These are phyloP conservation scores for Cladosporium sp. DNA, from an alignment of 2,329 filamentous ascomycete genomes.

Conservation along the genomic window DNA sequence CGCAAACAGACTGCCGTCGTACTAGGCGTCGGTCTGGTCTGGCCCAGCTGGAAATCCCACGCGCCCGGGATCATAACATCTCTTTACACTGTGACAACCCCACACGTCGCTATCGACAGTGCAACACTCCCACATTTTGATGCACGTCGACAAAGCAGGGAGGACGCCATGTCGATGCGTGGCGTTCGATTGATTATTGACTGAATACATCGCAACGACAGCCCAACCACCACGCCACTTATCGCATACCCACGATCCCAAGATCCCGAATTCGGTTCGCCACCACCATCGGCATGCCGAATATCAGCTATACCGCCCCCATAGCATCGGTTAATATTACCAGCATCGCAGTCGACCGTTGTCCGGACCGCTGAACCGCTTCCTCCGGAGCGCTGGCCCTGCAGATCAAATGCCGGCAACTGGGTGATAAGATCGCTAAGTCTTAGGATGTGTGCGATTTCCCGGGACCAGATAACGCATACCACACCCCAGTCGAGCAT, in stretches of 20 bases:
- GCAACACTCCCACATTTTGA: neutral
- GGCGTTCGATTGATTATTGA: neutral
- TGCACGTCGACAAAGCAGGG: slow-evolving; percentile 7
- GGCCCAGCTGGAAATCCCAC: slow-evolving; percentile 6
- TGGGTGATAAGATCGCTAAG: neutral
- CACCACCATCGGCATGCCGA: neutral
- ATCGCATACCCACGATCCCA: neutral
- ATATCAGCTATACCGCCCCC: neutral
- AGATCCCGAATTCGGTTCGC: neutral
- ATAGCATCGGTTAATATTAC: neutral
- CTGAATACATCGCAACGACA: neutral
- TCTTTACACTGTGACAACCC: neutral
- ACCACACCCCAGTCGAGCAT: neutral
- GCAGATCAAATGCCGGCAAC: neutral
- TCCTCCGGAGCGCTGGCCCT: neutral
- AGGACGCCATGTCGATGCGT: neutral
- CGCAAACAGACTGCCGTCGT: neutral
- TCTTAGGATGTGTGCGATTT: neutral
- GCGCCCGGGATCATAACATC: slow-evolving; percentile 1
- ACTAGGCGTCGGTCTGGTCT: neutral
- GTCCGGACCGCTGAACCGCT: neutral
- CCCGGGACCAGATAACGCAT: neutral
- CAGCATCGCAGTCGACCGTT: neutral
- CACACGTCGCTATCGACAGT: neutral
- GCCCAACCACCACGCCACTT: neutral